phyloP scores from a whole-genome alignment of 441 rosid species.

The Capsella rubella region DNA sequence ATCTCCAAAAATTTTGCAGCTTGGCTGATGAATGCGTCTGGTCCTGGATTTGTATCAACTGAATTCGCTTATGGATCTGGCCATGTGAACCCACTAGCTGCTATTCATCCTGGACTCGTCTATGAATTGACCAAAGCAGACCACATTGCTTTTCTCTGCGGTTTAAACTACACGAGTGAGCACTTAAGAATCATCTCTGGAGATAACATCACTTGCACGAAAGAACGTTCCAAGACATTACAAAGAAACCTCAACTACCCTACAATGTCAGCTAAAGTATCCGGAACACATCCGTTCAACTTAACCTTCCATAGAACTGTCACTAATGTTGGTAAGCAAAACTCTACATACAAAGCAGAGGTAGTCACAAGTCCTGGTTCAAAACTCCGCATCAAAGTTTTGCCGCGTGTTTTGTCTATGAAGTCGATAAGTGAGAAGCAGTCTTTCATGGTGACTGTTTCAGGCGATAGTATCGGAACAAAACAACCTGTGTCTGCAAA shows the following conservation, averaged over 20 bases:
- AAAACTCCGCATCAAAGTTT: constrained; percentile 38
- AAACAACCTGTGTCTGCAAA: constrained; percentile 35
- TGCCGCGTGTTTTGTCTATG: constrained; percentile 48
- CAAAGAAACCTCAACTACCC: constrained; percentile 57
- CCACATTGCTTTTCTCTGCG: constrained; percentile 49
- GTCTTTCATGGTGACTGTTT: constrained; percentile 46
- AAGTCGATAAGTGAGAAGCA: constrained; percentile 45
- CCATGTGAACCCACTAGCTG: constrained; percentile 50
- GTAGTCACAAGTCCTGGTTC: constrained; percentile 17
- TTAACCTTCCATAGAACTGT: constrained; percentile 51
- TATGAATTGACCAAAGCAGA: constrained; percentile 49
- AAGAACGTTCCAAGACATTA: constrained; percentile 3
- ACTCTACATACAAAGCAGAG: constrained; percentile 49
- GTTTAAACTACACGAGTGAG: constrained; percentile 24
- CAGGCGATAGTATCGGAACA: constrained; percentile 15
- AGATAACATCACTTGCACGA: constrained; percentile 44
- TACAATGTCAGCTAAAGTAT: constrained; percentile 42
- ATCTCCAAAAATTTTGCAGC: constrained; percentile 33
- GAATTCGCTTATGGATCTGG: constrained; percentile 62
- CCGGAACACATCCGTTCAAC: constrained; percentile 15
- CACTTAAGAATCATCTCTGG: constrained; percentile 40
- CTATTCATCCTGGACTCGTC: constrained; percentile 54
- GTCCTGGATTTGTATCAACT: constrained; percentile 21
- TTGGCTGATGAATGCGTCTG: constrained; percentile 47
- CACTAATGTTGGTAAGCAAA: constrained; percentile 55